Conservation (phyloP, 139 green algal species). For the Penium margaritaceum region DNA sequence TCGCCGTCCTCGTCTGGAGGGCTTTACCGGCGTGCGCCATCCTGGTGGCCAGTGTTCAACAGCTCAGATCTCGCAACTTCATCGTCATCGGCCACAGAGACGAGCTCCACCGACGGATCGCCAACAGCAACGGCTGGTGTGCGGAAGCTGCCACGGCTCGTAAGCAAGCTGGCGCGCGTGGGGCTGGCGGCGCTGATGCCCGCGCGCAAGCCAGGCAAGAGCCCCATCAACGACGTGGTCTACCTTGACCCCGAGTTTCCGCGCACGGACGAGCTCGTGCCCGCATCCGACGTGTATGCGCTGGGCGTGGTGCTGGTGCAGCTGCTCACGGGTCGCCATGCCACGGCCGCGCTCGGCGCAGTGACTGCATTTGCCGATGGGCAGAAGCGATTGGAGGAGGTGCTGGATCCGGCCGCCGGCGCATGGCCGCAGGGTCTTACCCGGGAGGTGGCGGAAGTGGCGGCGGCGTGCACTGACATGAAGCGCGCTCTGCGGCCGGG, state of each 20-base stretch:
- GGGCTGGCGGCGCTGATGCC: background rate
- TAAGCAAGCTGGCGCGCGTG: constrained; percentile 25
- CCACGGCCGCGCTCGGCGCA: constrained; percentile 5
- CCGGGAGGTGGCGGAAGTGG: background rate
- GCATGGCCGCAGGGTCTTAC: constrained; percentile 3
- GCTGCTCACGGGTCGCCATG: constrained; percentile 19
- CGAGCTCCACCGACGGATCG: background rate
- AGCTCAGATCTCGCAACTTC: too few species aligned
- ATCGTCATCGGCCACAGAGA: background rate
- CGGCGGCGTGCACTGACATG: constrained; percentile 14
- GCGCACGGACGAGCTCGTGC: constrained; percentile 10
- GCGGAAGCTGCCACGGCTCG: background rate
- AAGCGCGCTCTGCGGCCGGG: too few species aligned
- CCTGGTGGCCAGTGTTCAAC: too few species aligned
- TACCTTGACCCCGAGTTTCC: constrained; percentile 18
- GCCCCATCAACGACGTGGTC: constrained; percentile 1
- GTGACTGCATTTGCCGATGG: constrained; percentile 4
- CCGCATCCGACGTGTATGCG: constrained; percentile 26
- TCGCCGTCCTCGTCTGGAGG: too few species aligned
- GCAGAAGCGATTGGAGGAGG: background rate
- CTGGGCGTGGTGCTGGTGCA: constrained; percentile 21
- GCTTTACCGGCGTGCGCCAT: too few species aligned
- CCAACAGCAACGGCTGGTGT: too few species aligned
- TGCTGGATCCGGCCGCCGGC: constrained; percentile 12
- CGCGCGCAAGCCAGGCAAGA: constrained; percentile 3